A percentile compares a stretch with the other conserved stretches of the same genome.
Conservation (phyloP, 352 stramenopile genomes). For the Thraustochytrium sp. region DNA sequence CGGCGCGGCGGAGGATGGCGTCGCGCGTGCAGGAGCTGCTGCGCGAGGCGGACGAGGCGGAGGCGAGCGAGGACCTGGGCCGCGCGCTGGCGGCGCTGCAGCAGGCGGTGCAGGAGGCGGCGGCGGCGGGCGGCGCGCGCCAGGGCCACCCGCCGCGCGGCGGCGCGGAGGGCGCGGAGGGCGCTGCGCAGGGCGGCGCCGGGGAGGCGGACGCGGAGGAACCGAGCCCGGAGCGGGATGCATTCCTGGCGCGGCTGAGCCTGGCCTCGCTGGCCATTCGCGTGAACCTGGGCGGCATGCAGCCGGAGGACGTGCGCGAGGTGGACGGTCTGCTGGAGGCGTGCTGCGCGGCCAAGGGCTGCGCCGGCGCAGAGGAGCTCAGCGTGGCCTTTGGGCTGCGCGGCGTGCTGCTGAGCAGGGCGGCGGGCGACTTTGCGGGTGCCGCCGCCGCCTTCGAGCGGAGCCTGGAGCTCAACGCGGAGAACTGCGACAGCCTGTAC, state of each 20-base stretch:
- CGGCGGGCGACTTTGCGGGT: background rate
- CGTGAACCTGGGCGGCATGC: background rate
- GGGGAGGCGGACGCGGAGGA: background rate
- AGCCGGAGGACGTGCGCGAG: background rate
- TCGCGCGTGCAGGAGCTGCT: background rate
- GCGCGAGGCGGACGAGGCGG: background rate
- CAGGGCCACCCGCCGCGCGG: background rate
- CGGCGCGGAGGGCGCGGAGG: background rate
- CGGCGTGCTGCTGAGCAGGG: background rate
- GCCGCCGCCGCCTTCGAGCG: background rate
- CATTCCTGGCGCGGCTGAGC: background rate
- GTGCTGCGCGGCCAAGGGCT: background rate
- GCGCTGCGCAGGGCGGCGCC: background rate
- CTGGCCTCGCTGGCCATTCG: background rate
- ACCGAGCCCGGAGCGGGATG: background rate
- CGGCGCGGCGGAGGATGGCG: background rate
- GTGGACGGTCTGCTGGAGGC: background rate
- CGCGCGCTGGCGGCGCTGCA: background rate
- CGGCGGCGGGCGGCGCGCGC: background rate
- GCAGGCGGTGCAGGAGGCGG: background rate
- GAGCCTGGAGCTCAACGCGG: background rate
- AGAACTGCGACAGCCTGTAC: constrained; percentile 10
- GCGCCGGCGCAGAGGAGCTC: background rate
- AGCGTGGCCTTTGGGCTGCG: background rate
- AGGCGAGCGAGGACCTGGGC: background rate